A percentile compares a stretch with the other conserved stretches of the same genome.
phyloP scores from a whole-genome alignment of 1,284 basidiomycete species.

The Sporisorium exsertum region DNA sequence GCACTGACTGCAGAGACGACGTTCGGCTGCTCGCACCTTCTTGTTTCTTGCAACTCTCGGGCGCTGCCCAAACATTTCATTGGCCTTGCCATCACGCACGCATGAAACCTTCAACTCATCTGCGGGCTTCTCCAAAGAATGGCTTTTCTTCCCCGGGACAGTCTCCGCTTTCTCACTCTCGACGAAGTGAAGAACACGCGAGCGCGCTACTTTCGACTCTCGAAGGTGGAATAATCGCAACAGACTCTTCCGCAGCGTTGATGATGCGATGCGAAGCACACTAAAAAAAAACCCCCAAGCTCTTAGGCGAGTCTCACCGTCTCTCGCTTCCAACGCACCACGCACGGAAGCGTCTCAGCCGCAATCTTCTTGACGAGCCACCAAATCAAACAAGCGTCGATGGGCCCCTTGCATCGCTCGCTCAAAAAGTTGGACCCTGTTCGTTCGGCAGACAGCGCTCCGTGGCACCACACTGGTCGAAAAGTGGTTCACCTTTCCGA shows the following conservation, averaged over 20 bases:
- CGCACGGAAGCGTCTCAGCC: neutral
- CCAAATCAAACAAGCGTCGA: neutral
- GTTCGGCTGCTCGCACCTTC: no score
- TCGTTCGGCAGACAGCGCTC: neutral
- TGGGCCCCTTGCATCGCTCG: neutral
- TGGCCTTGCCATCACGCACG: no score
- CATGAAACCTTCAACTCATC: no score
- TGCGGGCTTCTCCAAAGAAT: no score
- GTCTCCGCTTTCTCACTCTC: neutral
- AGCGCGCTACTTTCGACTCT: neutral
- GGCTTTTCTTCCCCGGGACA: neutral
- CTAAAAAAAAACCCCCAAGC: neutral
- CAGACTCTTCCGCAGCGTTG: neutral
- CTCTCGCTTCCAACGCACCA: no score
- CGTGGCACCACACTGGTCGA: neutral
- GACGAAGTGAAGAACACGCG: neutral
- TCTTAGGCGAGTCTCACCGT: neutral
- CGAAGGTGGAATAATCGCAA: neutral
- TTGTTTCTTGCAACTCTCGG: no score
- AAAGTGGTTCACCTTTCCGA: neutral
- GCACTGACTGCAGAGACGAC: neutral
- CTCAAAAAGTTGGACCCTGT: neutral
- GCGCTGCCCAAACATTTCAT: no score
- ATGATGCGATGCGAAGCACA: neutral
- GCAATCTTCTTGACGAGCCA: neutral